Evolutionary conservation across 441 rosid genomes (phyloP), one percentile per base, ranked within the genome.

Genomic region (Pelargonium fulgidum): DNA sequence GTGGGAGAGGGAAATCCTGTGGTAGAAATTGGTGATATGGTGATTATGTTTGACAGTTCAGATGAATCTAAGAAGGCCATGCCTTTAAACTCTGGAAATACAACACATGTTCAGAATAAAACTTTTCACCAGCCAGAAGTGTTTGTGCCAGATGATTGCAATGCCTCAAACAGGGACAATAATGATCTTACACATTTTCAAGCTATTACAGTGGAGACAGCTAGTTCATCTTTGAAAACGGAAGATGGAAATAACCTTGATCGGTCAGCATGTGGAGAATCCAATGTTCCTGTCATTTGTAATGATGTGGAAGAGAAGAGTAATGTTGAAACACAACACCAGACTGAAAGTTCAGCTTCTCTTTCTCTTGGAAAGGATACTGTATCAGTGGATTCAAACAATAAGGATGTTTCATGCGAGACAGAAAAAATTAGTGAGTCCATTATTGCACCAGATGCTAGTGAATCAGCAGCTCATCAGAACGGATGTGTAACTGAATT

Each of bases 331-430:
- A 39, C 68, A 12, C 63, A 68, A 13, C 47, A 69, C 47, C 75
- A 74, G 66, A 36, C 72, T 72, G 87, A 81, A 44, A 82, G 69
- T 71, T 72, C 68, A 56, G 29, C 50, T 64, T 59, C 67, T 29
- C 29, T 52, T 73, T 81, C 79, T 81, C 73, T 70, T 68, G 84
- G 75, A 73, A 78, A 76, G 68, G 78, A 68, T 70, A 19, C 29
- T 73, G 64, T 50, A 50, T 63, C 66, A 67, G 16, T 73, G 8
- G 72, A 75, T 76, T 73, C 78, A 68, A 75, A 58, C 20, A 24
- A 64, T 19, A 61, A 26, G 48, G 70, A 63, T 72, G 64, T 64
- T 72, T 73, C 77, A 67, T 69, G 9, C 36, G 70, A 65, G 9
- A 59, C 48, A 22, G 81, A 73, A 68, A 74, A 75, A 52, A 66